A percentile compares a stretch with the other conserved stretches of the same genome.
Evolutionary conservation across 192 early-diverging fungal genomes (phyloP).

Genomic region (Spizellomyces sp.): DNA sequence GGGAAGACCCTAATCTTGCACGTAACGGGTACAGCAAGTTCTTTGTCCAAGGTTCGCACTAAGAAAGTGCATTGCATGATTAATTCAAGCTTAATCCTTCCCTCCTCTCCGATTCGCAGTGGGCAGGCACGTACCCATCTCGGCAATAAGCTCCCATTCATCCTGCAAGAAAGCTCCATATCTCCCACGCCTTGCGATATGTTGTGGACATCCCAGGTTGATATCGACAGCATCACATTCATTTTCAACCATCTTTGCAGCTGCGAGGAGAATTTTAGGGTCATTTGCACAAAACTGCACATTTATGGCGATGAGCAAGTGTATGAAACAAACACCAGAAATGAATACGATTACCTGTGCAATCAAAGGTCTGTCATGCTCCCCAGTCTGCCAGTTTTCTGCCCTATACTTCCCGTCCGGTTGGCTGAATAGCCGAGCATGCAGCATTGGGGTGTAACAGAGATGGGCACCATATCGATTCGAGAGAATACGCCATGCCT

Average conservation of each 20-base stretch:
- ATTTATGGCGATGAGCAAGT: neutral
- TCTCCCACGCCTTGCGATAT: conserved; percentile 86
- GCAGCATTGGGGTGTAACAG: conserved; percentile 98
- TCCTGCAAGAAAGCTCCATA: conserved; percentile 96
- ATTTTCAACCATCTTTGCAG: conserved; percentile 79
- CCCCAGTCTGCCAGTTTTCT: conserved; percentile 47
- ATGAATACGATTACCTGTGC: conserved; percentile 62
- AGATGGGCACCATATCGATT: conserved; percentile 82
- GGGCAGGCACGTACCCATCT: conserved; percentile 36
- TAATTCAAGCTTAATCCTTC: neutral
- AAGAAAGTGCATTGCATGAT: neutral
- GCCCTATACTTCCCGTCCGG: conserved; percentile 49
- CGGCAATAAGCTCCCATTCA: conserved; percentile 83
- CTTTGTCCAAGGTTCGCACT: conserved; percentile 76
- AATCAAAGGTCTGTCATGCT: conserved; percentile 78
- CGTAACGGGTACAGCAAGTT: conserved; percentile 87
- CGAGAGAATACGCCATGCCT: conserved; percentile 92
- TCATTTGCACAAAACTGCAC: conserved; percentile 97
- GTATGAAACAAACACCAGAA: neutral
- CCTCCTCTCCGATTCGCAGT: neutral
- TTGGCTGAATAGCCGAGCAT: conserved; percentile 84
- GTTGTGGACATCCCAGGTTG: conserved; percentile 96
- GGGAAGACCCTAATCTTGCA: conserved; percentile 94
- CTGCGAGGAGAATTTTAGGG: conserved; percentile 74
- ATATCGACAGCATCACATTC: conserved; percentile 93